phyloP scores from a whole-genome alignment of 169 alveolate species.

The Eimeria praecox region DNA sequence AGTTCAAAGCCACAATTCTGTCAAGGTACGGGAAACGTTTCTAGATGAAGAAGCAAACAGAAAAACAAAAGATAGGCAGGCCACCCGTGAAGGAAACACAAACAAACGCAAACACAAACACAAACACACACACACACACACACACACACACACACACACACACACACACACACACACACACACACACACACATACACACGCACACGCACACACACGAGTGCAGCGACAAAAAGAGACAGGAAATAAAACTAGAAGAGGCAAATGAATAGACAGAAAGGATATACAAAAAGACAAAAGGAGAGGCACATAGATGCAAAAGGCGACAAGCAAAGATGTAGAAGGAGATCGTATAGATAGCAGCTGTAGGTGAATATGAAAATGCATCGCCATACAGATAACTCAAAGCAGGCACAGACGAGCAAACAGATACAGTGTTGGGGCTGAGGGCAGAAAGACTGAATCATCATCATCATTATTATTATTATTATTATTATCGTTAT shows the following conservation, averaged over 20 bases:
- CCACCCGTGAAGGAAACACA: background rate
- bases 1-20: slow-evolving; percentile 98
- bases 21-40: slow-evolving; percentile 74
- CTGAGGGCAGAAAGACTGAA: background rate
- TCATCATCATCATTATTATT: too few relatives aligned
- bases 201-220: too few relatives aligned
- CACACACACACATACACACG: too few relatives aligned
- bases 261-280: too few relatives aligned
- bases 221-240: too few relatives aligned
- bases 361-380: background rate
- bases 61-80: background rate
- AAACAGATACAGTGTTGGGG: background rate
- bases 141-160: too few relatives aligned
- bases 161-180: too few relatives aligned
- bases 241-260: background rate
- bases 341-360: background rate
- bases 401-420: background rate
- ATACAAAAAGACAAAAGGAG: background rate
- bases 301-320: background rate
- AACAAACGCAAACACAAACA: too few relatives aligned
- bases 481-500: too few relatives aligned
- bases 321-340: background rate
- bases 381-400: background rate
- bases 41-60: background rate
- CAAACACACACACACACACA: too few relatives aligned